phyloP scores from a whole-genome alignment of 2,329 filamentous ascomycete genomes.

The Chaetomiaceae sp. region DNA sequence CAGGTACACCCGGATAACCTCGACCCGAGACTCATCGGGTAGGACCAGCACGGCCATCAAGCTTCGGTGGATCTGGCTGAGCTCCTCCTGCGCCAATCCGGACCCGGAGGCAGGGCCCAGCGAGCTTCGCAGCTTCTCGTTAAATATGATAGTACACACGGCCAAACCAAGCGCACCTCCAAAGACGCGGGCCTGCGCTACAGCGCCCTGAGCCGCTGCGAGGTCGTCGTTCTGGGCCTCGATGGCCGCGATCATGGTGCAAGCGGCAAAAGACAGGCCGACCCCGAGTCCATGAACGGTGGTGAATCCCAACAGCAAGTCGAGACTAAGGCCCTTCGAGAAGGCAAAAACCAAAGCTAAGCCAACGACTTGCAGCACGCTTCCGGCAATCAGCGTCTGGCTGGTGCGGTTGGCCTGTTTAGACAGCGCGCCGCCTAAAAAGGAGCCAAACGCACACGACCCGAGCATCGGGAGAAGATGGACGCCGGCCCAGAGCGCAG shows the following conservation, averaged over 20 bases:
- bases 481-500: conserved; percentile 50
- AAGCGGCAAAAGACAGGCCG: conserved; percentile 53
- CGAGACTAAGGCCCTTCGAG: conserved; percentile 26
- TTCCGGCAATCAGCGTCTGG: conserved; percentile 45
- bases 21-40: not conserved
- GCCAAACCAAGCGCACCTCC: conserved; percentile 58
- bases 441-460: conserved; percentile 52
- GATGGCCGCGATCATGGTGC: conserved; percentile 55
- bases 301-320: conserved; percentile 41
- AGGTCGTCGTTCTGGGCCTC: conserved; percentile 46
- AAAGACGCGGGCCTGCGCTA: conserved; percentile 56
- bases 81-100: not conserved
- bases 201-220: conserved; percentile 55
- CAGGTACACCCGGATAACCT: conserved; percentile 20
- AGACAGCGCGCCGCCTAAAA: conserved; percentile 50
- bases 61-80: conserved; percentile 20
- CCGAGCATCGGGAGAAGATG: conserved; percentile 56
- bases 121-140: conserved; percentile 39
- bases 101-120: not conserved
- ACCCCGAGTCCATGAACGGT: conserved; percentile 56
- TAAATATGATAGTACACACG: conserved; percentile 56
- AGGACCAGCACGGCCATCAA: conserved; percentile 16
- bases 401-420: conserved; percentile 52
- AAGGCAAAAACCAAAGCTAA: conserved; percentile 42
- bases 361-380: conserved; percentile 50